Base-by-base conservation (phyloP, 2,329 filamentous ascomycete genomes). In the Penicillium aurantiogriseum region DNA sequence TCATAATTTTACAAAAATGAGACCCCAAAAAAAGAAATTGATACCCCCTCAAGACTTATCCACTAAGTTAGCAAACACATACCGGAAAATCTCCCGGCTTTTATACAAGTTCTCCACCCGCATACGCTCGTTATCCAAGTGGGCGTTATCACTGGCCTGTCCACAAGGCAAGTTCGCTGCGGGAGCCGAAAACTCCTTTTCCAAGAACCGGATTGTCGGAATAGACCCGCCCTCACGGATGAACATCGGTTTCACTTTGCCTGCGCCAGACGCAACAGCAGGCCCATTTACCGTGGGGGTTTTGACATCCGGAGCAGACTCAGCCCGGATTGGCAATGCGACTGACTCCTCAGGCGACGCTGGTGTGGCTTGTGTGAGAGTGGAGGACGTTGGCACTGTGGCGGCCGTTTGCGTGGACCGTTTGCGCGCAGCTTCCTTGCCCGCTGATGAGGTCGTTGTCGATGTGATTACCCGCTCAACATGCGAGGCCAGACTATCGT, bases 181-280 rank as follows among this genome's bases (percentile, higher is more conserved):
- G 0, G 92, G 92, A 0, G 94, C 94, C 3, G 83, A 83, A 70
- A 97, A 97, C 68, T 96, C 91, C 77, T 96, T 96, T 74, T 97
- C 93, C 38, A 97, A 72, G 70, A 97, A 97, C 6, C 94, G 81
- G 56, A 97, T 97, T 0, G 91, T 91, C 0, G 94, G 94, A 65
- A 99, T 99, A 0, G 90, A 95, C 5, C 94, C 94, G 13, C 94
- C 94, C 76, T 99, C 94, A 10, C 94, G 85, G 65, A 99, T 99
- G 72, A 96, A 97, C 4, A 99, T 80, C 0, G 92, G 93, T 53
- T 70, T 67, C 11, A 72, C 62, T 43, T 45, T 52, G 29, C 27
- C 29, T 1, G 17, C 27, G 2, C 19, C 10, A 23, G 38, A 9
- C 7, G 17, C 31, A 27, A 7, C 21, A 8, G 21, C 10, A 15